These are phyloP conservation scores for Gossypium davidsonii DNA, from an alignment of 441 rosid species.

Conservation along the genomic window DNA sequence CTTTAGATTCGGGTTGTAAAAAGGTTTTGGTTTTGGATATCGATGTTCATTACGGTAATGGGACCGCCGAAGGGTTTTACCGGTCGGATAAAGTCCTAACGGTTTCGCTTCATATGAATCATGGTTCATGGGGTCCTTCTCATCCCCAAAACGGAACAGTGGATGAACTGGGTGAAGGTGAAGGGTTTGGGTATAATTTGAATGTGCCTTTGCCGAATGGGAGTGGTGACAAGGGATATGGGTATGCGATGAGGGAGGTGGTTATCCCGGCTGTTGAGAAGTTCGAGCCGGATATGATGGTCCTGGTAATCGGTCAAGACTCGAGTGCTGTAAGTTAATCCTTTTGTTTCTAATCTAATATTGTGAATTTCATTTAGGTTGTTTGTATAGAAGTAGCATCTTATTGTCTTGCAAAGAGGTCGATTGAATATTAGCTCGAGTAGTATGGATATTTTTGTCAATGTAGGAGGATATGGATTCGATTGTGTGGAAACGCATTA, in stretches of 20 bases:
- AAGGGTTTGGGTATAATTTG: slow-evolving; percentile 72
- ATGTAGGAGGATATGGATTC: too few relatives aligned
- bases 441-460: too few relatives aligned
- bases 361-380: not conserved
- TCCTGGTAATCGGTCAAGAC: slow-evolving; percentile 77
- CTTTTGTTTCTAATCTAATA: not conserved
- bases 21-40: slow-evolving; percentile 66
- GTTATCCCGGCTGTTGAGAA: slow-evolving; percentile 55
- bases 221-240: slow-evolving; percentile 71
- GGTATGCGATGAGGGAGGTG: slow-evolving; percentile 50
- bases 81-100: slow-evolving; percentile 59
- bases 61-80: slow-evolving; percentile 80
- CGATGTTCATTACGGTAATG: slow-evolving; percentile 88
- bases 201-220: slow-evolving; percentile 84
- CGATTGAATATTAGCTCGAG: too few relatives aligned
- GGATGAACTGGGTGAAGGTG: slow-evolving; percentile 69
- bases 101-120: slow-evolving; percentile 85
- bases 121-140: slow-evolving; percentile 90
- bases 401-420: too few relatives aligned
- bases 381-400: too few relatives aligned
- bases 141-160: slow-evolving; percentile 68
- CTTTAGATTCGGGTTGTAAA: slow-evolving; percentile 46
- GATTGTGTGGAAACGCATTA: too few relatives aligned
- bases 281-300: slow-evolving; percentile 64
- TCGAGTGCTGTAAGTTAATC: slow-evolving; percentile 76